Base-by-base conservation (phyloP, 2,329 filamentous ascomycete species). In the Beauveria asiatica region DNA sequence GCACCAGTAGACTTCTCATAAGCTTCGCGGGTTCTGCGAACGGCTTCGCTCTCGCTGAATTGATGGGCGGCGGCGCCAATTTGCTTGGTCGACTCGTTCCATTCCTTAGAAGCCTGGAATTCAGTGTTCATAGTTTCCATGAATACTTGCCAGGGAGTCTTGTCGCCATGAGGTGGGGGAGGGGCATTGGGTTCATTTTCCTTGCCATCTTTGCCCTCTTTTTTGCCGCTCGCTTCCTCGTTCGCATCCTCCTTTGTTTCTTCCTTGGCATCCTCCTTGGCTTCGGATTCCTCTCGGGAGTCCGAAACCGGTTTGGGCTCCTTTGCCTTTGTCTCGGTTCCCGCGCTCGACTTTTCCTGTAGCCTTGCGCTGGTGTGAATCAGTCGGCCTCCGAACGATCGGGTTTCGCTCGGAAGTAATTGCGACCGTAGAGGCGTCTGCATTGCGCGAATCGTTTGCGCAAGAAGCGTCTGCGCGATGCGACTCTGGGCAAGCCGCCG, bases 61-160 rank as follows among this genome's bases (percentile, higher is more conserved):
- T 97, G 87, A 70, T 96, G 88, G 19, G 93, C 91, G 6, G 89
- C 90, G 53, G 90, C 90, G 19, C 90, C 89, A 46, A 99, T 83
- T 65, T 94, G 90, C 78, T 99, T 97, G 46, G 93, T 99, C 48
- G 91, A 96, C 71, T 99, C 94, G 70, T 99, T 96, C 94, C 94
- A 99, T 74, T 99, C 94, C 72, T 97, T 96, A 17, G 92, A 97
- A 57, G 91, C 89, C 74, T 97, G 92, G 77, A 99, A 96, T 75
- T 99, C 94, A 61, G 81, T 83, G 73, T 90, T 85, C 75, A 99
- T 84, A n/a, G 94, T 99, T 71, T 99, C 94, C 70, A 90, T 90
- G 78, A 99, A 99, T 37, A 99, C 94, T 73, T 97, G 91, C 92
- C 94, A 97, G 58, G 94, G 94, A 3, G 93, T 94, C 80, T 99